Evolutionary conservation across 768 basidiomycete species (phyloP), one percentile per base, ranked within the genome.

Genomic region (Mycena olivaceomarginata): DNA sequence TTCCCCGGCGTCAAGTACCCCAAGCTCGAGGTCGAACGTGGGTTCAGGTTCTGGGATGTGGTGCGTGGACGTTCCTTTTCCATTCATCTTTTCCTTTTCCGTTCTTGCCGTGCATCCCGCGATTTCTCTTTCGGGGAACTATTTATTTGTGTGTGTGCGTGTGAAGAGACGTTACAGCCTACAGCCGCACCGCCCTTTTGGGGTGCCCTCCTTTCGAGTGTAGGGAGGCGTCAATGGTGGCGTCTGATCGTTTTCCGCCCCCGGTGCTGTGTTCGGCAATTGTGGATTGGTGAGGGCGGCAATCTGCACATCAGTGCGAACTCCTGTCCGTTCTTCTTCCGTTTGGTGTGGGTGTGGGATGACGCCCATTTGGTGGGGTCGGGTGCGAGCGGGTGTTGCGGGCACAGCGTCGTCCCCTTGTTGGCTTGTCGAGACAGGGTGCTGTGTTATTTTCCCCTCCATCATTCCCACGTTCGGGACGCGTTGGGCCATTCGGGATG

Each of bases 1-100:
- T 99, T 99, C 90, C 92, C 94, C 22, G 97, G 96, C 25, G 96
- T 99, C 80, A 98, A 97, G 89, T 85, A 82, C 73, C 96, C 98
- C 5, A 93, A 94, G 86, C 88, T 88, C 76, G 98, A 99, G 89
- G 95, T 99, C 74, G 97, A 98, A 86, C 88, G 98, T 66, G 98
- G 98, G 8, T 99, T 99, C 90, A 90, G 98, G 82, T 99, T 99
- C 90, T 99, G 98, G 98, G 97, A 99, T 84, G 91, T 98, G 86
- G 98, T 98, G 83, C 87, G 97, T 92, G 59, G 72, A 74, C 67
- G 80, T 69, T 59, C 77, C 70, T 48, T 48, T 66, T 72, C 66
- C 59, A 74, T 70, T 75, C 48, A 53, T 63, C 31, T 41, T 43
- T 80, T 60, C 64, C 74, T 63, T n/a, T 39, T 45, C 57, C 22